Base-by-base conservation (phyloP, 805 yeast genomes). In the Candida caryicola region DNA sequence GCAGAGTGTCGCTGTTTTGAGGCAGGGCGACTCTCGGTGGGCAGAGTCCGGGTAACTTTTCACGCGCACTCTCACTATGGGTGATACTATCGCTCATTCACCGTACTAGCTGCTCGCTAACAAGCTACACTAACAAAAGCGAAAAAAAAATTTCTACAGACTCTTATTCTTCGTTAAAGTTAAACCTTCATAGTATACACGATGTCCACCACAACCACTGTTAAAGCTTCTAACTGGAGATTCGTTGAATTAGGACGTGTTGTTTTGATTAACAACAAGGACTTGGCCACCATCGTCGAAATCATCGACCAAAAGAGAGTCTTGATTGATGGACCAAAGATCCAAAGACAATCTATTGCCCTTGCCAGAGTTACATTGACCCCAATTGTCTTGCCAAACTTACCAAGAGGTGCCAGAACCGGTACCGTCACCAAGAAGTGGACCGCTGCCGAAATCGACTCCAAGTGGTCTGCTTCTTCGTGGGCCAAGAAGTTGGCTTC, bases 401-500 rank as follows among this genome's bases (percentile, higher is more conserved):
- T 93, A 64, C 89, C 97, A 79, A 91, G 96, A 79, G 97, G 96
- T 73, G 79, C 96, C 52, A 85, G 86, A 76, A 74, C 95, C 60
- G 77, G 81, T 55, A 75, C 81, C 51, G 91, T 95, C 61, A 64
- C 81, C 62, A 91, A 91, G 86, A 86, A 86, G 74, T 93, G 95
- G 93, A 79, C 81, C 64, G 86, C 93, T 68, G 83, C 95, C 60
- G 90, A 82, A 58, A 77, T 91, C 59, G 83, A 81, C 58, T 77
- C 80, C 64, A 86, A 91, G 75, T 93, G 98, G 98, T 81, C 85
- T 57, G 76, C 84, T 60, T 76, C 98, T 52, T 70, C 96, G 40
- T 89, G 97, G 97, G 97, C 99, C 66, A 86, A 91, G 85, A 90
- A 89, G 81, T 84, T 93, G 64, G 96, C 95, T 69, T 84, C 86